Evolutionary conservation across 2,329 filamentous ascomycete genomes (phyloP).

Genomic region (Tolypocladium sp.): DNA sequence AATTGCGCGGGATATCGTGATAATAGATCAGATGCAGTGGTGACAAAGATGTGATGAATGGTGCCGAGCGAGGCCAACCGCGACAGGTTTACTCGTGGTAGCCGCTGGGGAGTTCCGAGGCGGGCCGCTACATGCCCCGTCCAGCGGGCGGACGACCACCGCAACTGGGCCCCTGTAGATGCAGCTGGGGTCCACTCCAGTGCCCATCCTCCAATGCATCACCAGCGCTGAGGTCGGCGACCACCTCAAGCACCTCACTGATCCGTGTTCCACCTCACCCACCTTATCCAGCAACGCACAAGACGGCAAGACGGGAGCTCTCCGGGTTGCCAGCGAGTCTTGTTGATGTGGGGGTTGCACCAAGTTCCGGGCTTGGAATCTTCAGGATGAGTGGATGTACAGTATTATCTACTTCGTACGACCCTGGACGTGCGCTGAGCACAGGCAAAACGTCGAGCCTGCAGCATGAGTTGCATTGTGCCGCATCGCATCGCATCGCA

Average conservation of each 20-base stretch:
- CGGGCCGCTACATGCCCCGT: too few relatives aligned
- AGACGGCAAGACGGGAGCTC: too few relatives aligned
- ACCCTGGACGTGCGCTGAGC: not conserved
- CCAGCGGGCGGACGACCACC: too few relatives aligned
- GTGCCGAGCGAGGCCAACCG: not conserved
- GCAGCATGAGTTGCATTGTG: not conserved
- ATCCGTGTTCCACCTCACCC: too few relatives aligned
- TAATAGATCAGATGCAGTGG: not conserved
- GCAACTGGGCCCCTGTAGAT: too few relatives aligned
- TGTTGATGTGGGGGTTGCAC: not conserved
- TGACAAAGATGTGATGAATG: not conserved
- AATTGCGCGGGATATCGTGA: not conserved
- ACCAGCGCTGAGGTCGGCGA: too few relatives aligned
- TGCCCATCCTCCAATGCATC: too few relatives aligned
- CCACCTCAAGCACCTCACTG: too few relatives aligned
- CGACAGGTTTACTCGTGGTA: not conserved
- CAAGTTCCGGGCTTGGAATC: not conserved
- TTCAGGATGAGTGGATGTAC: not conserved
- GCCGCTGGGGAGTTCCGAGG: not conserved
- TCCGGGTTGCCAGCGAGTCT: too few relatives aligned
- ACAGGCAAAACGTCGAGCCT: not conserved
- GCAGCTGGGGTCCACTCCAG: too few relatives aligned
- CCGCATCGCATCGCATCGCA: not conserved
- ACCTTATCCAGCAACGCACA: not conserved
- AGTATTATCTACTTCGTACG: not conserved